Base-by-base conservation (phyloP, 2,329 filamentous ascomycete species). In the Penicillium aurantiogriseum region DNA sequence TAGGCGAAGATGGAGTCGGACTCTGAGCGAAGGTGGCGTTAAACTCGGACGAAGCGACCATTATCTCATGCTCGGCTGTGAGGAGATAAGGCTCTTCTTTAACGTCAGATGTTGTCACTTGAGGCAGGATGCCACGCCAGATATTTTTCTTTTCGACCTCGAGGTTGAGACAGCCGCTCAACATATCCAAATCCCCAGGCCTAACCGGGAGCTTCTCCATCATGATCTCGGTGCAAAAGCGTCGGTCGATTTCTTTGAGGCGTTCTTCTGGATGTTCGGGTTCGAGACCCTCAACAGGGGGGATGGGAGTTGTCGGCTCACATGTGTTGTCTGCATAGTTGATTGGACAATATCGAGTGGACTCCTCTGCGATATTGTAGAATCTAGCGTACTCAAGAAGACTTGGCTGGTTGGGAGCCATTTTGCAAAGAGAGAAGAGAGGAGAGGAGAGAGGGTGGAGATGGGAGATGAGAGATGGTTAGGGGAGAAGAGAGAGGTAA, bases 111-210 rank as follows among this genome's bases (percentile, higher is more conserved):
- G 39, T 33, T 27, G 5, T 31, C 31, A 56, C 31, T 9, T 35
- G 13, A 19, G 53, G 53, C 7, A 56, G 39, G 5, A 56, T 35
- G 4, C 46, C 46, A 11, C 53, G 53, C 53, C 53, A 56, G 15
- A 51, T n/a, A 7, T 56, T 56, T 10, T 39, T n/a, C 2, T 36
- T 17, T 2, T 10, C 2, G 1, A 15, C 5, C 2, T 45, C 25
- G 1, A 27, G 23, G 5, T 35, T 13, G 8, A 51, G n/a, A 27
- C 31, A 51, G 8, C 35, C 8, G 13, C 31, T 10, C 39, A 56
- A 31, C 5, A 36, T 2, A 5, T 35, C 23, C n/a, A 51, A 10
- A 10, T 51, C 53, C 5, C 21, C 27, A 17, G 44, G 13, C 6
- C 33, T 25, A 5, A n/a, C 21, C 10, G n/a, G n/a, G 23, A 51